Percentiles rank a stretch among this genome's conserved stretches.
Conservation (phyloP, 1,284 basidiomycete species). For the Leccinum griseonigrum region DNA sequence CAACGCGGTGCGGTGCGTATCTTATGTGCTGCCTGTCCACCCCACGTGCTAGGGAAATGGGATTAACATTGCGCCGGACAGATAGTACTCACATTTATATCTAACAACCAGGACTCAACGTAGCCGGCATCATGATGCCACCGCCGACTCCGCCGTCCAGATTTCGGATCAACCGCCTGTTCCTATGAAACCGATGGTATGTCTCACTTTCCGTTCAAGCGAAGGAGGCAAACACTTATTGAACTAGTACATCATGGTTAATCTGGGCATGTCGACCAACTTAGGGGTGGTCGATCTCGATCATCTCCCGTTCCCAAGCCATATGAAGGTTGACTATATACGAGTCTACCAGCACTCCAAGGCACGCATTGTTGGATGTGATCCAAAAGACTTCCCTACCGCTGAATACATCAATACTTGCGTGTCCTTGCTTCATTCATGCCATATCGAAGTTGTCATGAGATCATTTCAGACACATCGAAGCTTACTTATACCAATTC, state of each 20-base stretch:
- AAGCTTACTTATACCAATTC: slow-evolving; percentile 40
- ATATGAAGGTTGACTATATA: slow-evolving; percentile 69
- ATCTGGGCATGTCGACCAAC: slow-evolving; percentile 56
- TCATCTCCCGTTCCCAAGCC: slow-evolving; percentile 57
- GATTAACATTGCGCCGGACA: slow-evolving; percentile 3
- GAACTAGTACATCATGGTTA: slow-evolving; percentile 45
- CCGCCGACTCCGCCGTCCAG: slow-evolving; percentile 51
- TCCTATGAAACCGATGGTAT: slow-evolving; percentile 70
- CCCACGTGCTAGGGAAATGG: background rate
- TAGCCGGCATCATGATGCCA: slow-evolving; percentile 48
- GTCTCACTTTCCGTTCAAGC: slow-evolving; percentile 14
- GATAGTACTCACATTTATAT: slow-evolving; percentile 68
- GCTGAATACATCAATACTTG: slow-evolving; percentile 55
- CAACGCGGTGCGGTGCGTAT: no score
- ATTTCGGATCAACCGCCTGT: slow-evolving; percentile 59
- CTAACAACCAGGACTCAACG: slow-evolving; percentile 53
- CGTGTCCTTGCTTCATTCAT: slow-evolving; percentile 18
- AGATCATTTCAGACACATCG: slow-evolving; percentile 29
- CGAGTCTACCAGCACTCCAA: slow-evolving; percentile 62
- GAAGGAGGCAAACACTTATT: background rate
- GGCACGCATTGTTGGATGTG: slow-evolving; percentile 64
- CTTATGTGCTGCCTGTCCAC: no score
- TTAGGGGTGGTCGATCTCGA: slow-evolving; percentile 56
- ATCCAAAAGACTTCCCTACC: slow-evolving; percentile 69
- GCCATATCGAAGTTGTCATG: background rate